Evolutionary conservation across 148 eudicot species (phyloP), one percentile per base, ranked within the genome.

Genomic region (Fallopia convolvulus): DNA sequence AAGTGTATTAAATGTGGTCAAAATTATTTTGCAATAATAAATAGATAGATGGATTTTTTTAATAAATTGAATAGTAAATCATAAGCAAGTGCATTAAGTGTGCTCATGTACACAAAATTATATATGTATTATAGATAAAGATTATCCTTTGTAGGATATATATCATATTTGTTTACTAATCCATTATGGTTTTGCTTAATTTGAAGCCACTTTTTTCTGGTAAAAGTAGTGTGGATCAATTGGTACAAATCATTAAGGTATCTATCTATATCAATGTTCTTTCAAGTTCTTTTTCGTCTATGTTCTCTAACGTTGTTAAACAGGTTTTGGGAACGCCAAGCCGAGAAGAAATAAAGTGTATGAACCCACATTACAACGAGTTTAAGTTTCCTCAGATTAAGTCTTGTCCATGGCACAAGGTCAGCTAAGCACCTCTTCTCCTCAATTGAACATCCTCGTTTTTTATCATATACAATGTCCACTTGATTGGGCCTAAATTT

Each of bases 231-330:
- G 98, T 94, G 46, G 98, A 94, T 87, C 98, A 94, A 81, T 81
- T 94, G 56, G 98, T 94, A 74, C 97, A 94, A 88, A 92, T 94
- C 70, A 94, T 94, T 61, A 94, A 94, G 98, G 98, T 94, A n/a
- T n/a, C 77, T 75, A 12, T 63, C n/a, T n/a, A n/a, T 15, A 47
- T 47, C 6, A 47, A 15, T 47, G 6, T 47, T 9, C 50, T 40
- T 39, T 55, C 61, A n/a, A 75, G 52, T 4, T 40, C 20, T 6
- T 33, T 21, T 82, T 70, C 66, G 39, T 52, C 10, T 4, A 40
- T 4, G 10, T 36, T 71, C 6, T 32, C 14, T 32, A 40, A 71
- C 17, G 4, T 47, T 47, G 56, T n/a, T 75, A 42, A 42, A 68
- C 88, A 94, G 98, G 97, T 94, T 83, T 81, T 94, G 83, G 98